Conservation (phyloP, 768 basidiomycete genomes). For the Russula virescens region DNA sequence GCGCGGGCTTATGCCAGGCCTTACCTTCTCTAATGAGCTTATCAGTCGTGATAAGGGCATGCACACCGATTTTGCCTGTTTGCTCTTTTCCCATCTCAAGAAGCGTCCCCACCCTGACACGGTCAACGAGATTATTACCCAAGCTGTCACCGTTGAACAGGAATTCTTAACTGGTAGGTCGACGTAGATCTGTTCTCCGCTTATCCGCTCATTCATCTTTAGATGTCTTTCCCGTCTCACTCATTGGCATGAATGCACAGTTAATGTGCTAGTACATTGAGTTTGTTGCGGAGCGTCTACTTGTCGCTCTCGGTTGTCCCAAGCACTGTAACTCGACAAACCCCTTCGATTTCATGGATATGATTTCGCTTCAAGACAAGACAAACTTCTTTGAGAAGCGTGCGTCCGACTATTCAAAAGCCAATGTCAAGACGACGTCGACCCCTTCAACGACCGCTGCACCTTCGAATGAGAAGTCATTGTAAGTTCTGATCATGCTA, state of each 20-base stretch:
- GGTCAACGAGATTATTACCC: constrained; percentile 62
- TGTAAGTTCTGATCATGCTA: constrained; percentile 34
- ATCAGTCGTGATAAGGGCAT: constrained; percentile 95
- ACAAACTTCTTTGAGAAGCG: constrained; percentile 97
- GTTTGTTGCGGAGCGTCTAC: constrained; percentile 85
- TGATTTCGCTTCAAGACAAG: constrained; percentile 94
- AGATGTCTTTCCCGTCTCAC: constrained; percentile 78
- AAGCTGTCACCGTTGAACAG: constrained; percentile 84
- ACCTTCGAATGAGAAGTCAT: constrained; percentile 28
- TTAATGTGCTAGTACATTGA: constrained; percentile 93
- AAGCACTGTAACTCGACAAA: constrained; percentile 73
- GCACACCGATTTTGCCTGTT: constrained; percentile 94
- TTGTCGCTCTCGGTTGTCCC: constrained; percentile 76
- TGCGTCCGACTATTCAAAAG: constrained; percentile 78
- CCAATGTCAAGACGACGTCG: constrained; percentile 38
- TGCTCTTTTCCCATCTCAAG: constrained; percentile 78
- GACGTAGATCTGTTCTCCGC: not conserved
- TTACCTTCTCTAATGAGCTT: constrained; percentile 95
- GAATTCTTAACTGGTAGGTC: constrained; percentile 74
- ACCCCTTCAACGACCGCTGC: not conserved
- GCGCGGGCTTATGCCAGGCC: constrained; percentile 93
- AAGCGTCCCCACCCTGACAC: constrained; percentile 77
- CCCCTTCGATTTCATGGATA: constrained; percentile 92
- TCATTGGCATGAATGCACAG: constrained; percentile 88
- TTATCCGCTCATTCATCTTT: not conserved